A percentile compares a stretch with the other conserved stretches of the same genome.
These are phyloP conservation scores for Solanum virginianum DNA, from an alignment of 257 asterid genomes.

Conservation along the genomic window DNA sequence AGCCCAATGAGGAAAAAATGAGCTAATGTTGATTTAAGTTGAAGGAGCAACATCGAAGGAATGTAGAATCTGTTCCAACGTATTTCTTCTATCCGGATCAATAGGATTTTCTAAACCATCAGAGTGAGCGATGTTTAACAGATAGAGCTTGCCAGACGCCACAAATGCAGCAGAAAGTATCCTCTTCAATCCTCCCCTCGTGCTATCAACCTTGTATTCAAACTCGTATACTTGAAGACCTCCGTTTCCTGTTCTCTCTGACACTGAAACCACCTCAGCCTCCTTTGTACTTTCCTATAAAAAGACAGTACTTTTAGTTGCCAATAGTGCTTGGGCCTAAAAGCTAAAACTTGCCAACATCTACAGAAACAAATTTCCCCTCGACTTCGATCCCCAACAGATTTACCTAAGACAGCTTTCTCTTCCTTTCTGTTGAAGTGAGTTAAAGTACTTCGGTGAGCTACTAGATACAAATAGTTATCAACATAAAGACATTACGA, in stretches of 20 bases:
- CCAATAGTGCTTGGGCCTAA: not conserved
- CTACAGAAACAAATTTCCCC: not conserved
- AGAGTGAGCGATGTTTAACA: constrained; percentile 56
- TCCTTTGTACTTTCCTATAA: constrained; percentile 77
- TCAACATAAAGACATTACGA: not conserved
- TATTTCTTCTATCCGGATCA: constrained; percentile 31
- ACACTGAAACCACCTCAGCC: constrained; percentile 69
- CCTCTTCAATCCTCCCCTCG: constrained; percentile 83
- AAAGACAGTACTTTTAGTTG: not conserved
- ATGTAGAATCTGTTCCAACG: constrained; percentile 66
- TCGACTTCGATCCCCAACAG: not conserved
- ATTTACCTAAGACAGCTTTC: not conserved
- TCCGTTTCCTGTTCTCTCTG: constrained; percentile 45
- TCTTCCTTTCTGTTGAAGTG: not conserved
- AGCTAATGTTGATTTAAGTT: constrained; percentile 10
- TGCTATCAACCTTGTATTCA: constrained; percentile 86
- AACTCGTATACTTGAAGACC: constrained; percentile 82
- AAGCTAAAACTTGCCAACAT: not conserved
- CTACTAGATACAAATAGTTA: not conserved
- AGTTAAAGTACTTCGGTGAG: not conserved
- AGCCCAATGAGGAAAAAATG: not conserved
- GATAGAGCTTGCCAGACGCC: constrained; percentile 67
- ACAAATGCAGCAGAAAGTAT: constrained; percentile 87
- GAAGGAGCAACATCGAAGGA: constrained; percentile 53
- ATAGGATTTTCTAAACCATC: constrained; percentile 60